These are phyloP conservation scores for Casuarina equisetifolia DNA, from an alignment of 306 rosid species.

Conservation along the genomic window DNA sequence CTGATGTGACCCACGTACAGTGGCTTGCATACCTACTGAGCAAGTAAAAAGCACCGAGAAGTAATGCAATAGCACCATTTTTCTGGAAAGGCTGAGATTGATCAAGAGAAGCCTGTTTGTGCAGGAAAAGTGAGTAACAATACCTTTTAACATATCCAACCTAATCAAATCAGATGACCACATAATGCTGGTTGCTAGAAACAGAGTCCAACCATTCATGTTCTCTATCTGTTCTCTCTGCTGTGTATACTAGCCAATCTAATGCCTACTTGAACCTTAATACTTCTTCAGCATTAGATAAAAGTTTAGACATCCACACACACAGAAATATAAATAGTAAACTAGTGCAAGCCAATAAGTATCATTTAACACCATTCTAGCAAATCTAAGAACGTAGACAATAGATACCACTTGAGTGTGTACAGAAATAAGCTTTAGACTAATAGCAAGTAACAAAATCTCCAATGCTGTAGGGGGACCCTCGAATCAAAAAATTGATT, in stretches of 20 bases:
- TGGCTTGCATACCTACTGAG: constrained; percentile 90
- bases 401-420: background rate
- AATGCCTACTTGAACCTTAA: background rate
- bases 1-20: constrained; percentile 99
- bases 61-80: constrained; percentile 79
- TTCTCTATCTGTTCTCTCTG: background rate
- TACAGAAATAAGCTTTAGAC: too few species aligned
- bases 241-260: background rate
- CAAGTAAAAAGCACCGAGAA: constrained; percentile 92
- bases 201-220: background rate
- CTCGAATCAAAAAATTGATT: background rate
- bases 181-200: background rate
- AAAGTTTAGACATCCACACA: background rate
- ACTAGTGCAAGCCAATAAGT: background rate
- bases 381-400: background rate
- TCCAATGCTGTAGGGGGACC: background rate
- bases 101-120: constrained; percentile 74
- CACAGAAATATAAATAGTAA: too few species aligned
- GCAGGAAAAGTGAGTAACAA: constrained; percentile 18
- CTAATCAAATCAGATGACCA: constrained; percentile 11
- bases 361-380: background rate
- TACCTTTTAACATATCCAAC: constrained; percentile 21
- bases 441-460: too few species aligned
- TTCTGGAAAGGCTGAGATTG: constrained; percentile 94
- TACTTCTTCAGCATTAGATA: background rate